These are phyloP conservation scores for Phytophthora sansomeana DNA, from an alignment of 352 stramenopile genomes.

Conservation along the genomic window DNA sequence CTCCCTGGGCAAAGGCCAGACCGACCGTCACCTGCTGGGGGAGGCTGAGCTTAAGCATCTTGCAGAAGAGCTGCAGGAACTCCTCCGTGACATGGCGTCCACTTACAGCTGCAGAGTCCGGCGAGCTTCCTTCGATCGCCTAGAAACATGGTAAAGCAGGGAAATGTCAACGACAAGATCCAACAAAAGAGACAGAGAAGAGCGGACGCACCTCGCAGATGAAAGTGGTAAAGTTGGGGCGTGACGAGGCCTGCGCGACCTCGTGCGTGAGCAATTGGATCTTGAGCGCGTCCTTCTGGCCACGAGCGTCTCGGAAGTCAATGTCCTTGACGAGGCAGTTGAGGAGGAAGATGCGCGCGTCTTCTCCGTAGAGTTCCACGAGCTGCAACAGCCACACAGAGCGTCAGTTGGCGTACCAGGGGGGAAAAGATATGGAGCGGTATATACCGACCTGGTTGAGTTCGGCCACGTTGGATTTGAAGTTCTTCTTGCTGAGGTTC, in stretches of 20 bases:
- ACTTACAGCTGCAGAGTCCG: conserved; percentile 40
- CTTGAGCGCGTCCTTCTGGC: conserved; percentile 90
- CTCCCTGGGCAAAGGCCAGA: conserved; percentile 81
- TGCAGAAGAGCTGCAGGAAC: conserved; percentile 81
- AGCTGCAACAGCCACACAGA: conserved; percentile 56
- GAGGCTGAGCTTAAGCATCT: conserved; percentile 85
- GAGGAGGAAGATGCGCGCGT: conserved; percentile 91
- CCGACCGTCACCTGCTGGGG: conserved; percentile 88
- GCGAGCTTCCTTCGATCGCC: conserved; percentile 75
- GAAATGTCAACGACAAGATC: conserved; percentile 9
- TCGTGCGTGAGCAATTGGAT: conserved; percentile 92
- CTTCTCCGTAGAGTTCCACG: conserved; percentile 92
- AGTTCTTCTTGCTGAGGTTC: conserved; percentile 95
- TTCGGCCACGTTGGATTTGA: conserved; percentile 93
- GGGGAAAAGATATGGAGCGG: conserved; percentile 8
- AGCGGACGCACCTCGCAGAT: conserved; percentile 72
- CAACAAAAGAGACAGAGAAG: not conserved
- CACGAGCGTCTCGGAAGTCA: conserved; percentile 88
- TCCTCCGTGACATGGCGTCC: conserved; percentile 74
- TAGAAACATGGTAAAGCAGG: conserved; percentile 16
- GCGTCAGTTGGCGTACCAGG: conserved; percentile 18
- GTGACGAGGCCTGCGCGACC: conserved; percentile 88
- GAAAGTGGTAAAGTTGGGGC: conserved; percentile 92
- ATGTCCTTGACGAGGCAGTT: conserved; percentile 93
- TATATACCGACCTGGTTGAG: conserved; percentile 83